A percentile compares a stretch with the other conserved stretches of the same genome.
Evolutionary conservation across 257 asterid species (phyloP).

Genomic region (Penstemon eatonii): DNA sequence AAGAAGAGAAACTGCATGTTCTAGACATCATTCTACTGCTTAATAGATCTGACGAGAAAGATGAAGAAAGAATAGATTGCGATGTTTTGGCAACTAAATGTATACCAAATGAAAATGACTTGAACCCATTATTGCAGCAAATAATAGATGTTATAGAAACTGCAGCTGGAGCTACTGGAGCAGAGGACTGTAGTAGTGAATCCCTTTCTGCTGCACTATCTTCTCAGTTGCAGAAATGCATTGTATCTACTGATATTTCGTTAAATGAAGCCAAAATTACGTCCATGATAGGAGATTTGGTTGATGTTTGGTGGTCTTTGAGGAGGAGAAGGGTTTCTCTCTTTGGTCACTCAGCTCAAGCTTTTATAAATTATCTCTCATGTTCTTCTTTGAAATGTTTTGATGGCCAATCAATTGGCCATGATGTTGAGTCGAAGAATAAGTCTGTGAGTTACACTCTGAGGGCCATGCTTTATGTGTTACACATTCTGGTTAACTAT

Average conservation of each 20-base stretch:
- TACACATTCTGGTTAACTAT: constrained; percentile 84
- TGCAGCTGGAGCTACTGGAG: constrained; percentile 77
- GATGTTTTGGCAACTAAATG: constrained; percentile 35
- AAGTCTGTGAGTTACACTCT: constrained; percentile 68
- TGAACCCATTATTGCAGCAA: constrained; percentile 48
- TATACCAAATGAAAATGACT: constrained; percentile 38
- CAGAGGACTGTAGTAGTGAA: constrained; percentile 58
- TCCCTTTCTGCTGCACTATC: constrained; percentile 55
- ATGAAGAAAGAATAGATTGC: constrained; percentile 42
- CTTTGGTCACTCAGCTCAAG: constrained; percentile 94
- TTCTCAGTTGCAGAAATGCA: constrained; percentile 67
- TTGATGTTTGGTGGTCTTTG: constrained; percentile 81
- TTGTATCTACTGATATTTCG: constrained; percentile 42
- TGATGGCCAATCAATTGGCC: constrained; percentile 63
- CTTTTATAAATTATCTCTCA: constrained; percentile 79
- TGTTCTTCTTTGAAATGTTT: constrained; percentile 62
- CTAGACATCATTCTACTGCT: constrained; percentile 50
- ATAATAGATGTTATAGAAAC: constrained; percentile 65
- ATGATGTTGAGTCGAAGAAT: constrained; percentile 51
- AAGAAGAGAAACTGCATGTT: constrained; percentile 63
- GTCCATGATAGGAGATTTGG: constrained; percentile 57
- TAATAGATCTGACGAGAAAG: constrained; percentile 40
- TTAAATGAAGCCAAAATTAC: constrained; percentile 47
- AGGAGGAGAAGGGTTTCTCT: constrained; percentile 82
- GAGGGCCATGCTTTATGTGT: constrained; percentile 78